Percentiles rank a stretch among this genome's conserved stretches.
Conservation (phyloP, 441 rosid genomes). For the Erodium moschatum region DNA sequence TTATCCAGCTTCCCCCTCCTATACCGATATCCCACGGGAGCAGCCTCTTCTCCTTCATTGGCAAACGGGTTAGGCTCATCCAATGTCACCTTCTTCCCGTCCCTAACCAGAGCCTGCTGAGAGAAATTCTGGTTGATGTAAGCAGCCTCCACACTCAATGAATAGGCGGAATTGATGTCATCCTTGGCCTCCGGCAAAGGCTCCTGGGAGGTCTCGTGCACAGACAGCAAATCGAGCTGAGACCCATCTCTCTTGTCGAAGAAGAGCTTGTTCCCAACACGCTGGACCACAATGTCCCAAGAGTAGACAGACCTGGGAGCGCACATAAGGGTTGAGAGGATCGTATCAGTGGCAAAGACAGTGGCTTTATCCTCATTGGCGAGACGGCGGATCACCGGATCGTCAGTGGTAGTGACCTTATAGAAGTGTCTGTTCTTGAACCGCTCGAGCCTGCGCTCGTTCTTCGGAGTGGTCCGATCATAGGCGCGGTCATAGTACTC, state of each 20-base stretch:
- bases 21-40: constrained; percentile 76
- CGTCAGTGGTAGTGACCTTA: constrained; percentile 87
- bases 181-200: constrained; percentile 83
- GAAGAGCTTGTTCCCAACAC: constrained; percentile 77
- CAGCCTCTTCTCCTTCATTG: constrained; percentile 76
- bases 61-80: constrained; percentile 85
- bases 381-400: constrained; percentile 67
- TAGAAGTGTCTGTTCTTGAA: constrained; percentile 75
- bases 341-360: constrained; percentile 73
- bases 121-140: constrained; percentile 81
- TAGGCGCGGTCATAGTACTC: constrained; percentile 59
- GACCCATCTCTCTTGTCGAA: constrained; percentile 81
- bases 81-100: constrained; percentile 64
- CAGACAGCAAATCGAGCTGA: constrained; percentile 72
- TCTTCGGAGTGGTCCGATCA: constrained; percentile 69
- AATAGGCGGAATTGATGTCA: constrained; percentile 72
- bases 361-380: constrained; percentile 85
- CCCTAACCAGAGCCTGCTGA: constrained; percentile 71
- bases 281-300: constrained; percentile 77
- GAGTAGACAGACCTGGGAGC: constrained; percentile 81
- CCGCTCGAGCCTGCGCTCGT: constrained; percentile 69
- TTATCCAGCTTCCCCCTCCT: constrained; percentile 87
- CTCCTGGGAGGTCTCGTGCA: constrained; percentile 82
- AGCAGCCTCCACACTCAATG: constrained; percentile 77
- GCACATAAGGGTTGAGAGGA: constrained; percentile 70